These are phyloP conservation scores for Zygotorulaspora florentina DNA, from an alignment of 805 yeast species.

Conservation along the genomic window DNA sequence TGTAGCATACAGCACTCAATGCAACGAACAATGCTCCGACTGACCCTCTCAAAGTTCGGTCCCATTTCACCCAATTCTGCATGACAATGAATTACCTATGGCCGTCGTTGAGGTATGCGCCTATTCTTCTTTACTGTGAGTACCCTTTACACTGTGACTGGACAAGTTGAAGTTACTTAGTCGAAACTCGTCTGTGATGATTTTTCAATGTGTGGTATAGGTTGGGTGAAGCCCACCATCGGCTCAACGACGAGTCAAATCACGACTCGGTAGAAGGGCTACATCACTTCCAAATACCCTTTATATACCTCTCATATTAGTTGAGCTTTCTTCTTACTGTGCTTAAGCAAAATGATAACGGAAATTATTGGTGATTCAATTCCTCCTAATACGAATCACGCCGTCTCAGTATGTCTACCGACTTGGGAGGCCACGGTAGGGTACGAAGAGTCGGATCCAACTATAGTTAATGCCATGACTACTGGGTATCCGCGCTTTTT, in stretches of 20 bases:
- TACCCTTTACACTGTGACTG: neutral
- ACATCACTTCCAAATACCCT: too few relatives aligned
- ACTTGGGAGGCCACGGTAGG: conserved; percentile 93
- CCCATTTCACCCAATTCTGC: neutral
- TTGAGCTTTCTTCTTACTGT: neutral
- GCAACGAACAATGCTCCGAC: conserved; percentile 9
- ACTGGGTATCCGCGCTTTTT: conserved; percentile 89
- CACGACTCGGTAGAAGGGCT: too few relatives aligned
- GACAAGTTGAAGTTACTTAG: neutral
- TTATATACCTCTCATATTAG: too few relatives aligned
- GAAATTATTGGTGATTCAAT: conserved; percentile 70
- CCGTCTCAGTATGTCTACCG: conserved; percentile 91
- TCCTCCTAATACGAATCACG: conserved; percentile 86
- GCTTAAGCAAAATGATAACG: conserved; percentile 11
- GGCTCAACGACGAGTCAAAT: too few relatives aligned
- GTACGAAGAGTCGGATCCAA: conserved; percentile 83
- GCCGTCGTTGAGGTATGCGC: too few relatives aligned
- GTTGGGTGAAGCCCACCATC: neutral
- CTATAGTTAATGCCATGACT: conserved; percentile 71
- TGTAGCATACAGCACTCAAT: conserved; percentile 12
- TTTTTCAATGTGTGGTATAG: conserved; percentile 2
- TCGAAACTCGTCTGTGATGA: conserved; percentile 5
- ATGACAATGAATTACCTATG: too few relatives aligned
- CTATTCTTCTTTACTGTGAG: too few relatives aligned
- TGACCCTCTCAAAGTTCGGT: conserved; percentile 7